Evolutionary conservation across 192 early-diverging fungal species (phyloP).

Genomic region (Backusella parvicylindrica): DNA sequence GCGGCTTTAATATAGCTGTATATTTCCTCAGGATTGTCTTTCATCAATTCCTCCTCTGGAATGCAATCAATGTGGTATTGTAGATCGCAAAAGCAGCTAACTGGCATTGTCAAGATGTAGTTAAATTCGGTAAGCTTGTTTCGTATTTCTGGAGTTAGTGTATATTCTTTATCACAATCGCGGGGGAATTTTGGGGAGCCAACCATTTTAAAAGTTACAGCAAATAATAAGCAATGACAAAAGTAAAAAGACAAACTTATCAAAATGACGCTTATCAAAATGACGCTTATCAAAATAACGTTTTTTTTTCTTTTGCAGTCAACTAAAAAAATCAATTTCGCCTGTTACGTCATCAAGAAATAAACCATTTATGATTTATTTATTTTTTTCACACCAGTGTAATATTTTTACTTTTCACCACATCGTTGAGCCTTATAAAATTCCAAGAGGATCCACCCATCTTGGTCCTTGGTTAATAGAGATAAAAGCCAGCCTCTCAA

Average conservation of each 20-base stretch:
- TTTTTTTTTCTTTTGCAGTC: too few relatives aligned
- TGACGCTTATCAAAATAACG: too few relatives aligned
- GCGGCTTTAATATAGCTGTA: not conserved
- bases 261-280: too few relatives aligned
- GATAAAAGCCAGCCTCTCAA: slow-evolving; percentile 10
- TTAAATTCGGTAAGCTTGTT: not conserved
- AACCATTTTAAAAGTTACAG: too few relatives aligned
- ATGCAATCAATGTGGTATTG: not conserved
- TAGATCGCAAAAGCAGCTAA: not conserved
- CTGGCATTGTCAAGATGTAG: not conserved
- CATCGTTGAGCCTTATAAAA: slow-evolving; percentile 11
- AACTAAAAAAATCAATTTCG: too few relatives aligned
- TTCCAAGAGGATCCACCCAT: slow-evolving; percentile 8
- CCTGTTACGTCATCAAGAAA: too few relatives aligned
- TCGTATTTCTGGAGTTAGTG: not conserved
- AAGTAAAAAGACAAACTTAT: too few relatives aligned
- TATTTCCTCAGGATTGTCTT: not conserved
- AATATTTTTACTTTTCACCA: too few relatives aligned
- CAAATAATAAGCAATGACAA: too few relatives aligned
- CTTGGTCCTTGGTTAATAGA: slow-evolving; percentile 4
- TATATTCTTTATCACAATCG: not conserved
- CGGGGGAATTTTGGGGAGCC: too few relatives aligned
- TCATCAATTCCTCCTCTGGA: not conserved
- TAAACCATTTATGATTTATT: too few relatives aligned
- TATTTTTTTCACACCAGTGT: too few relatives aligned